Base-by-base conservation (phyloP, 495 filamentous ascomycete genomes). In the Xylaria scruposa region DNA sequence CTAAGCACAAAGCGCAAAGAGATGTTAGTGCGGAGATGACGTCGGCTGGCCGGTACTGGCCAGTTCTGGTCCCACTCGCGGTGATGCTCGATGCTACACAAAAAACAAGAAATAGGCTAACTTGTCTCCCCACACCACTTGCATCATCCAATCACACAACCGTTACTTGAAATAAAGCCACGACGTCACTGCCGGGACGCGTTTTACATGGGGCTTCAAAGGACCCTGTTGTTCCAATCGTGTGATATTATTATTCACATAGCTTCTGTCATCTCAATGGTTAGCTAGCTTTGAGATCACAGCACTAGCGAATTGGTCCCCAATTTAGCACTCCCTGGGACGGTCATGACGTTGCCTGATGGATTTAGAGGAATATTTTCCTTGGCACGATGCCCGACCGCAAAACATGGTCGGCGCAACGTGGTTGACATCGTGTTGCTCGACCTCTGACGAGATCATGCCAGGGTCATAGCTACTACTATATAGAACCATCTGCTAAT, bases 151-250 rank as follows among this genome's bases (percentile, higher is more conserved):
- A 60, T 61, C 47, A 70, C 49, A 53, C 67, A 29, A 29, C 24
- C 47, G 19, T 33, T 6, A 10, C 19, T 15, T 3, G 49, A 42
- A 40, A 51, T 51, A 67, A 70, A 73, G 75, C 74, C 76, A 75
- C 76, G 75, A 78, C 76, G 74, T 77, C 76, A 78, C 76, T 56
- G 40, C 67, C 72, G 62, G 36, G 59, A 42, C 29, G n/a, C 36
- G 33, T 17, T 1, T 44, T 53, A 36, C 26, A 66, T 21, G 44
- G 19, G 29, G 46, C 7, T 38, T 12, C 17, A 56, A 56, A 31
- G 21, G 33, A 42, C 38, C 38, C 38, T 29, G 33, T 33, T 29
- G 33, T 33, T 31, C 19, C 65, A 42, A 42, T 54, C 46, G 44
- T 67, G 65, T 40, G 49, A 67, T 42, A 56, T 36, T 63, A 33